phyloP scores from a whole-genome alignment of 2,329 filamentous ascomycete species.

The Atkinsonella texensis region DNA sequence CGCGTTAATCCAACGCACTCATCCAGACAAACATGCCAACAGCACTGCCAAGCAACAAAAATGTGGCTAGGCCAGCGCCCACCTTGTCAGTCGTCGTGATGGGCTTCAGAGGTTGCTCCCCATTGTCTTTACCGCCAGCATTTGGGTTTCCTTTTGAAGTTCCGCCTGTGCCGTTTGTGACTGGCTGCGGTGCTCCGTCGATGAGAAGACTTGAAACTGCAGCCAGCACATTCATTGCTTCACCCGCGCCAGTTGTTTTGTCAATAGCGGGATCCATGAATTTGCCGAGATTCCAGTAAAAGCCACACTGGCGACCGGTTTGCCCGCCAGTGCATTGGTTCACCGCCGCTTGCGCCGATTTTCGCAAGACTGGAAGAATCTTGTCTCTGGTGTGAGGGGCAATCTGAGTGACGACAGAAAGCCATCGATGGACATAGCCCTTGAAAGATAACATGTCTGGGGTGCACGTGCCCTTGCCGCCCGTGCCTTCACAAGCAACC shows the following conservation, averaged over 20 bases:
- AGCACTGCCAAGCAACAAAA: slow-evolving; percentile 28
- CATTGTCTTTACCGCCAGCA: slow-evolving; percentile 25
- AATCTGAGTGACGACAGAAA: slow-evolving; percentile 48
- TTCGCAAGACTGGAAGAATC: slow-evolving; percentile 46
- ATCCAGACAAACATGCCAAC: slow-evolving; percentile 39
- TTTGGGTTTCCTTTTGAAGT: slow-evolving; percentile 31
- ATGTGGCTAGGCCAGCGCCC: slow-evolving; percentile 37
- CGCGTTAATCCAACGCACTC: slow-evolving; percentile 22
- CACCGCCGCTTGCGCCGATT: slow-evolving; percentile 47
- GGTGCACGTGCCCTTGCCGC: slow-evolving; percentile 43
- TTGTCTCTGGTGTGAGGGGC: slow-evolving; percentile 43
- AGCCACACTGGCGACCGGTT: slow-evolving; percentile 48
- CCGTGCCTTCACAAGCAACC: slow-evolving; percentile 52
- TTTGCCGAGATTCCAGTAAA: slow-evolving; percentile 42
- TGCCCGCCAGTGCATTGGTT: slow-evolving; percentile 49
- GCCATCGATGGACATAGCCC: slow-evolving; percentile 55
- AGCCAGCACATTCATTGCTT: slow-evolving; percentile 45
- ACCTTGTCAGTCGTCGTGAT: slow-evolving; percentile 33
- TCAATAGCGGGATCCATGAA: slow-evolving; percentile 36
- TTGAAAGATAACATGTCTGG: slow-evolving; percentile 65
- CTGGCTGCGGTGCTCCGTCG: slow-evolving; percentile 25
- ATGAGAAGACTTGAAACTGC: slow-evolving; percentile 40
- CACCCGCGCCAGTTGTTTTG: slow-evolving; percentile 44
- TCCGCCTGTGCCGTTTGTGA: slow-evolving; percentile 37
- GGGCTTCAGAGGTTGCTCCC: slow-evolving; percentile 13